phyloP scores from a whole-genome alignment of 1,284 basidiomycete genomes.

The Papiliotrema fonsecae region DNA sequence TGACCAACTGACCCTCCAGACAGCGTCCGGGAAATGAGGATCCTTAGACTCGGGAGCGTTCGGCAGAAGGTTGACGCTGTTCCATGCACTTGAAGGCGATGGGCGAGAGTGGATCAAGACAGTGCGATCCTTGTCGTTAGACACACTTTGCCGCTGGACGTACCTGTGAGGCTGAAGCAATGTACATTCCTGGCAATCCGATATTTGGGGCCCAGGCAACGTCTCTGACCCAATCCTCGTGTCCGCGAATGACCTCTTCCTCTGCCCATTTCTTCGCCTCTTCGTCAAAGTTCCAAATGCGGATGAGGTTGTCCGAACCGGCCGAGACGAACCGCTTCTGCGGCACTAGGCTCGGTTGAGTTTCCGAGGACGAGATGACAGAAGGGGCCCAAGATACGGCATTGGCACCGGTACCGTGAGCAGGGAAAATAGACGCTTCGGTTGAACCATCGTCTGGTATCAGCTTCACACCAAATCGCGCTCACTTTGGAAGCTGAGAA shows the following conservation, averaged over 20 bases:
- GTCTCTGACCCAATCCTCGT: conserved; percentile 96
- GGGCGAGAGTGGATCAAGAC: conserved; percentile 95
- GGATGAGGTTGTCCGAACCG: conserved; percentile 92
- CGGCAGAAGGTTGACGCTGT: conserved; percentile 78
- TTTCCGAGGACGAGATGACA: conserved; percentile 50
- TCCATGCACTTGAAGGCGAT: conserved; percentile 71
- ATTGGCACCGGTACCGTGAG: conserved; percentile 94
- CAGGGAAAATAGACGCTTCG: conserved; percentile 91
- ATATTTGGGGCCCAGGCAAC: conserved; percentile 98
- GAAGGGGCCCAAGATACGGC: conserved; percentile 97
- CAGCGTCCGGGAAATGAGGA: conserved; percentile 87
- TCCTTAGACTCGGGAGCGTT: conserved; percentile 49
- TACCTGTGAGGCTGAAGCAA: conserved; percentile 90
- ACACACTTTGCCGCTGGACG: conserved; percentile 15
- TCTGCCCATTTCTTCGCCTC: conserved; percentile 67
- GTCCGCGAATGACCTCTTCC: conserved; percentile 81
- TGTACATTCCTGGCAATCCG: conserved; percentile 87
- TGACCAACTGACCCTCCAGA: conserved; percentile 42
- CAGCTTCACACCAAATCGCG: neutral
- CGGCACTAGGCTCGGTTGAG: conserved; percentile 33
- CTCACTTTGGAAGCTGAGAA: conserved; percentile 93
- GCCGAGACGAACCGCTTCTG: conserved; percentile 86
- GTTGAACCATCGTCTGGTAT: conserved; percentile 86
- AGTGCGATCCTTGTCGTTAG: conserved; percentile 64
- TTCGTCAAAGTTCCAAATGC: conserved; percentile 74